These are phyloP conservation scores for Cucurbita ficifolia DNA, from an alignment of 306 rosid genomes.

Conservation along the genomic window DNA sequence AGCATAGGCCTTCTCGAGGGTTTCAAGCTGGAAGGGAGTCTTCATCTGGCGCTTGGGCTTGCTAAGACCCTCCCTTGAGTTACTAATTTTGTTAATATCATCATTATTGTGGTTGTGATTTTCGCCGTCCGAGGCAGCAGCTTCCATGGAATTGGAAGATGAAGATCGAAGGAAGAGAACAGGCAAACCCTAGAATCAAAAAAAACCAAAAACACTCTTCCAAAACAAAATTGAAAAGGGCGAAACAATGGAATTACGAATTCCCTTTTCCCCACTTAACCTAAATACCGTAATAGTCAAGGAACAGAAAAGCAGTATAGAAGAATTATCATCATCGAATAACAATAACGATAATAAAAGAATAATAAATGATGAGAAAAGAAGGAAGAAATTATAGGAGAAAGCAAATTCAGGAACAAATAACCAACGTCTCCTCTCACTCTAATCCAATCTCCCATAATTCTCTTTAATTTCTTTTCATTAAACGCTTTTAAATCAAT, in stretches of 20 bases:
- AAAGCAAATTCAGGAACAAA: conserved; percentile 25
- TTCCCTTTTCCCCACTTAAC: conserved; percentile 16
- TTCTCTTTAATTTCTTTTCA: not conserved
- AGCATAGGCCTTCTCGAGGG: conserved; percentile 81
- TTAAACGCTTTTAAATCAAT: not conserved
- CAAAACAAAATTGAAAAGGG: conserved; percentile 12
- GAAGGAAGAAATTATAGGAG: conserved; percentile 25
- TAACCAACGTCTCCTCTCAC: conserved; percentile 30
- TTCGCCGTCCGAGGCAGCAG: conserved; percentile 53
- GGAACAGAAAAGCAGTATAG: conserved; percentile 39
- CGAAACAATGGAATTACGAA: conserved; percentile 21
- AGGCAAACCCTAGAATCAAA: conserved; percentile 41
- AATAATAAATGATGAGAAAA: conserved; percentile 23
- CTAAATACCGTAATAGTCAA: conserved; percentile 63
- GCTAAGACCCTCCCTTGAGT: conserved; percentile 87
- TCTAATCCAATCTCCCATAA: conserved; percentile 53
- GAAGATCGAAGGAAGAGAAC: conserved; percentile 35
- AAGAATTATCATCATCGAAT: conserved; percentile 41
- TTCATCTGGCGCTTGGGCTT: conserved; percentile 99
- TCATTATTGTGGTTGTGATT: conserved; percentile 27
- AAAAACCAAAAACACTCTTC: not conserved
- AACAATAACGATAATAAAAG: conserved; percentile 25
- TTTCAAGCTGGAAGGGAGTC: conserved; percentile 94
- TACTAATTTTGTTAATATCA: conserved; percentile 34
- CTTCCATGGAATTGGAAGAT: conserved; percentile 52